phyloP scores from a whole-genome alignment of 2,329 filamentous ascomycete species.

The Pyricularia sp. region DNA sequence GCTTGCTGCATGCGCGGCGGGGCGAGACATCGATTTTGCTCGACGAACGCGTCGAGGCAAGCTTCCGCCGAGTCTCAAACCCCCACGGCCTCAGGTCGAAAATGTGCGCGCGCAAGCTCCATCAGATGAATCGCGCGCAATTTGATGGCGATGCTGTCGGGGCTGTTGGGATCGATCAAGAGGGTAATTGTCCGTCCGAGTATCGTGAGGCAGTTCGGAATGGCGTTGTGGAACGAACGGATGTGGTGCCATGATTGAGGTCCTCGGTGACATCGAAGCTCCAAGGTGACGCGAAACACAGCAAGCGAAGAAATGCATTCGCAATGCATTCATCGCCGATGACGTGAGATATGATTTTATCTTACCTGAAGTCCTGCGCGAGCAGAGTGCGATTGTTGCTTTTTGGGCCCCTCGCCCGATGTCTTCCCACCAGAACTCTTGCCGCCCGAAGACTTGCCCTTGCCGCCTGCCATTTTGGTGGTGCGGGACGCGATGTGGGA shows the following conservation, averaged over 20 bases:
- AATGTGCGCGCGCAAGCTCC: not conserved
- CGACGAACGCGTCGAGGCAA: not conserved
- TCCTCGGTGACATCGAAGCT: slow-evolving; percentile 1
- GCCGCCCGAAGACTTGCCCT: slow-evolving; percentile 86
- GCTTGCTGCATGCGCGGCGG: not conserved
- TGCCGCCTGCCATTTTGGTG: slow-evolving; percentile 65
- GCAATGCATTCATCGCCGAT: slow-evolving; percentile 7
- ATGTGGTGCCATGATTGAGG: not conserved
- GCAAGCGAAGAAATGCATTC: slow-evolving; percentile 12
- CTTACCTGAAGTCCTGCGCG: slow-evolving; percentile 93
- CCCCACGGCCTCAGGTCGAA: not conserved
- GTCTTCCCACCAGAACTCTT: slow-evolving; percentile 79
- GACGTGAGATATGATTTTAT: slow-evolving; percentile 15
- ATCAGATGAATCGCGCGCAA: not conserved
- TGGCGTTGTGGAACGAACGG: not conserved
- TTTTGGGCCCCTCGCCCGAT: slow-evolving; percentile 60
- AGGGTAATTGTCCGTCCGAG: not conserved
- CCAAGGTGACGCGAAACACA: not conserved
- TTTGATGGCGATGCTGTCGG: not conserved
- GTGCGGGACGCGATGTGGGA: slow-evolving; percentile 9
- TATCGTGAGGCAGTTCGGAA: not conserved
- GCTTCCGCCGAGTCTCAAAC: not conserved
- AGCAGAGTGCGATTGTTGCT: slow-evolving; percentile 91
- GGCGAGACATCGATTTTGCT: not conserved
- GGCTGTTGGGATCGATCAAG: not conserved